Base-by-base conservation (phyloP, 1,139 yeast species). In the Pichia sp. region DNA sequence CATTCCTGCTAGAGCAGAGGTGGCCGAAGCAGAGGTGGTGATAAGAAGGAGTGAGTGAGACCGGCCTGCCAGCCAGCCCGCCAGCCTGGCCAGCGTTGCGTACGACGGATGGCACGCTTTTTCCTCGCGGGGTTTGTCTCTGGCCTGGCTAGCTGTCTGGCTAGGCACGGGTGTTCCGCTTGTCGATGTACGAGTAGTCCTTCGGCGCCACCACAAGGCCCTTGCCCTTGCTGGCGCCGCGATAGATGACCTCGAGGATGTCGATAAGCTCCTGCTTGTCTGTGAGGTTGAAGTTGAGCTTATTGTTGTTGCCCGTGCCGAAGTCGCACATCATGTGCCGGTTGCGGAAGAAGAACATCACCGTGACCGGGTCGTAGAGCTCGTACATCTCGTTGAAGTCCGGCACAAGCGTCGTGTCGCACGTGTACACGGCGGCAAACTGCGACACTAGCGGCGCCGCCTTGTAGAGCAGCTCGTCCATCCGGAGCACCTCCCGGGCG, bases 321-420 rank as follows among this genome's bases (percentile, higher is more conserved):
- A 91, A 91, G 74, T 93, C 99, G 72, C 97, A 89, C 90, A 92
- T 83, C 96, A 95, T 92, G 69, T 93, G 99, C 69, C 91, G 92
- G 72, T 93, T 93, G 54, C 96, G 75, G 72, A 81, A 90, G 69
- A 93, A 93, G 67, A 93, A 92, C 98, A 93, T 93, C 54, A 93
- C 77, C 50, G 96, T 85, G 77, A 88, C 83, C 34, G 96, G 95
- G 61, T 90, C 97, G 66, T 86, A 89, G 55, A 93, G 73, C 69
- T 93, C 98, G 70, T 93, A 93, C 95, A 93, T 91, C 64, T 83
- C 76, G 69, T 91, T 92, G 72, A 93, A 93, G 64, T 92, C 99
- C 0, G 93, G 87, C 0, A 95, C 99, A 63, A 85, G 83, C 59
- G 85, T 90, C 12, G 86, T 89, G 69, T 93, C 96, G 70, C 97